A percentile compares a stretch with the other conserved stretches of the same genome.
Conservation (phyloP, 2,329 filamentous ascomycete genomes). For the Pestalotiopsis fici region DNA sequence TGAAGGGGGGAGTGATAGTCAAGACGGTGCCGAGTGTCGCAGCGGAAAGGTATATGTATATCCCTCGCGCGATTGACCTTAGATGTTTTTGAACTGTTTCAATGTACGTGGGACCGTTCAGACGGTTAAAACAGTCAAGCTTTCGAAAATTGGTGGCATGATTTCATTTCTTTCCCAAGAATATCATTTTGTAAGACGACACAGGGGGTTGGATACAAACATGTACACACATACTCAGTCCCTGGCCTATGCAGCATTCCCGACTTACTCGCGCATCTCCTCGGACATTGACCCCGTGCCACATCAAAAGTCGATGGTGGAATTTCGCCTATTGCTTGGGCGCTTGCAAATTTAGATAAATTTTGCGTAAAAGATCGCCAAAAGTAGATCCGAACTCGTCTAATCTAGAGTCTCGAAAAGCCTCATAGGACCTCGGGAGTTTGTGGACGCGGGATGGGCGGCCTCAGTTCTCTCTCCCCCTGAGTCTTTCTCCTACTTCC, state of each 20-base stretch:
- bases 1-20: not conserved
- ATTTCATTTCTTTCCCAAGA: not conserved
- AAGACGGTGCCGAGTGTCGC: not conserved
- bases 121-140: not conserved
- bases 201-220: not conserved
- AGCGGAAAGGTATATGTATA: not conserved
- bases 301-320: not conserved
- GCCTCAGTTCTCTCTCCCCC: not conserved
- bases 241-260: not conserved
- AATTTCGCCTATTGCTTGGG: not conserved
- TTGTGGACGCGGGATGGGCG: not conserved
- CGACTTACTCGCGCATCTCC: conserved; percentile 1
- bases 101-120: too few relatives aligned
- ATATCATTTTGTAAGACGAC: not conserved
- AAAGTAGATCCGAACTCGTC: not conserved
- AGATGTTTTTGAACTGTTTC: not conserved
- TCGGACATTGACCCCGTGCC: not conserved
- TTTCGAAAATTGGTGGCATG: not conserved
- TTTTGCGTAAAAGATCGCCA: not conserved
- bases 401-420: not conserved
- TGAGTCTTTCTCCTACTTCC: too few relatives aligned
- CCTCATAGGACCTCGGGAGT: not conserved
- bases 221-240: not conserved
- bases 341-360: not conserved
- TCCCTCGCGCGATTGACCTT: not conserved